A percentile compares a stretch with the other conserved stretches of the same genome.
phyloP scores from a whole-genome alignment of 768 basidiomycete genomes.

The Termitomyces titanicus region DNA sequence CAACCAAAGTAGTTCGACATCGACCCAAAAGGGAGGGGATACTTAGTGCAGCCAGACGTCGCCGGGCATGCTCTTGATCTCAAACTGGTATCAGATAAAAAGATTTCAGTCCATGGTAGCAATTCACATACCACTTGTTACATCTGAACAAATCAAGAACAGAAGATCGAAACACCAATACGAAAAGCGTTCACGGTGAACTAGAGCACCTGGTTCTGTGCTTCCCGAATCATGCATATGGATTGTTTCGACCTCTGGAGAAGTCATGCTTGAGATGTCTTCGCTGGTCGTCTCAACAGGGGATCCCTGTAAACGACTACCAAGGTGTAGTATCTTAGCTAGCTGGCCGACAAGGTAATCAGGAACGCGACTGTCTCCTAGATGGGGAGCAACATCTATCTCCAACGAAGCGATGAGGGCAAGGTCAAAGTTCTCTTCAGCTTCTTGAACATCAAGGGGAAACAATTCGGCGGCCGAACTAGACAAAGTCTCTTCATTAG shows the following conservation, averaged over 20 bases:
- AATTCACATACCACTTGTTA: slow-evolving; percentile 47
- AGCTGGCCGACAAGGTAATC: slow-evolving; percentile 68
- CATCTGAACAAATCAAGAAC: slow-evolving; percentile 74
- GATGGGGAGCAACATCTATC: slow-evolving; percentile 72
- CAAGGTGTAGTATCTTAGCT: slow-evolving; percentile 67
- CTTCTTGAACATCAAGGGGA: slow-evolving; percentile 61
- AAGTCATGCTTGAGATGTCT: slow-evolving; percentile 6
- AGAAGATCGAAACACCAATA: slow-evolving; percentile 92
- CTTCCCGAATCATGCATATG: slow-evolving; percentile 48
- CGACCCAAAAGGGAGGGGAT: slow-evolving; percentile 73
- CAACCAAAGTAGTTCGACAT: slow-evolving; percentile 63
- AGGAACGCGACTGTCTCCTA: slow-evolving; percentile 67
- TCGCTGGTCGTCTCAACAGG: slow-evolving; percentile 9
- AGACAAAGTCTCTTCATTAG: not conserved
- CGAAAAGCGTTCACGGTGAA: slow-evolving; percentile 81
- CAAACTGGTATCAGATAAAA: not conserved
- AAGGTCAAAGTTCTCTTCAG: slow-evolving; percentile 84
- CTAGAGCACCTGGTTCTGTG: slow-evolving; percentile 50
- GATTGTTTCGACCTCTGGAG: slow-evolving; percentile 29
- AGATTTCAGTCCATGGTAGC: not conserved
- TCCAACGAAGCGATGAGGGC: slow-evolving; percentile 77
- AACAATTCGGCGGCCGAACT: slow-evolving; percentile 61
- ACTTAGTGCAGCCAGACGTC: slow-evolving; percentile 69
- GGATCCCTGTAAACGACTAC: slow-evolving; percentile 58
- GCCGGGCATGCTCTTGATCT: slow-evolving; percentile 62